phyloP scores from a whole-genome alignment of 1,284 basidiomycete genomes.

The Irpex rosettiformis region DNA sequence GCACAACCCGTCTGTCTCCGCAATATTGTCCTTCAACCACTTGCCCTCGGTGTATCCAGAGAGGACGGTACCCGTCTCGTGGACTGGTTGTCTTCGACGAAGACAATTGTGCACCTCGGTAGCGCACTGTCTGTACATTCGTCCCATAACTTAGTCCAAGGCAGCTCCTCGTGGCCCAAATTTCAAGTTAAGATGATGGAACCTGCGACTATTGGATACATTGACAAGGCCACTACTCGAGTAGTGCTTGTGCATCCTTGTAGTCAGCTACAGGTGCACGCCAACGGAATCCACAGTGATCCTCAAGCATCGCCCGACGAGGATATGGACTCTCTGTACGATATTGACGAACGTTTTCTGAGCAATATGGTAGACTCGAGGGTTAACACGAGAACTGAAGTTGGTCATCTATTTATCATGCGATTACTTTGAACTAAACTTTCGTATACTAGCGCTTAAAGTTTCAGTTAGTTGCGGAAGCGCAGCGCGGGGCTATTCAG shows the following conservation, averaged over 20 bases:
- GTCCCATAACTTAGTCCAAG: not conserved
- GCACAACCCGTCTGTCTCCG: not conserved
- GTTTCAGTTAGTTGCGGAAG: not conserved
- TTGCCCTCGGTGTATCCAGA: not conserved
- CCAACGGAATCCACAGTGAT: too few relatives aligned
- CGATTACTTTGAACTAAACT: not conserved
- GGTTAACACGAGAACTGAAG: not conserved
- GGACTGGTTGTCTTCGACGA: not conserved
- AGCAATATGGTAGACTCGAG: slow-evolving; percentile 5
- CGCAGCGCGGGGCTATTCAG: not conserved
- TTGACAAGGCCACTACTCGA: slow-evolving; percentile 1
- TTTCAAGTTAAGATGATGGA: slow-evolving; percentile 4
- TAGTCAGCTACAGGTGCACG: not conserved
- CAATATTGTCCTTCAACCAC: not conserved
- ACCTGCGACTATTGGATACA: not conserved
- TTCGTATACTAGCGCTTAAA: not conserved
- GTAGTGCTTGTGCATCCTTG: not conserved
- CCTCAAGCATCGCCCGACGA: not conserved
- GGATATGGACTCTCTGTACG: slow-evolving; percentile 1
- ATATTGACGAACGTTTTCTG: slow-evolving; percentile 16
- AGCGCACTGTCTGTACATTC: not conserved
- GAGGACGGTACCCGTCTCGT: not conserved
- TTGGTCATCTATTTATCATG: not conserved
- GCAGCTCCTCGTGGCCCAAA: not conserved
- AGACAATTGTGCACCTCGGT: not conserved